These are phyloP conservation scores for Lunasporangiospora selenospora DNA, from an alignment of 192 early-diverging fungal species.

Conservation along the genomic window DNA sequence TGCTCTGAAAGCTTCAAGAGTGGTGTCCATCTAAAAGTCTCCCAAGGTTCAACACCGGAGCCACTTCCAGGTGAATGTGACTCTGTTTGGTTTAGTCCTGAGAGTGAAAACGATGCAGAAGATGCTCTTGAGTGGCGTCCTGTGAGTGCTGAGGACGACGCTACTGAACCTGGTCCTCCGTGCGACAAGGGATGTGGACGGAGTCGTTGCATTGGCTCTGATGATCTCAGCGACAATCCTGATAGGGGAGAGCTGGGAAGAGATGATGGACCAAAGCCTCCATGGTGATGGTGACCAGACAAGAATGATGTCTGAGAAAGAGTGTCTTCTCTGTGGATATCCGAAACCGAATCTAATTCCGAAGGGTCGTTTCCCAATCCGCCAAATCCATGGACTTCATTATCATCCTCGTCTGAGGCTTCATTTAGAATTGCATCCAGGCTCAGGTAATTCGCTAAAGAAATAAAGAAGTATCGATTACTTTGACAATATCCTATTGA, in stretches of 20 bases:
- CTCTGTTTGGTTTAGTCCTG: constrained; percentile 26
- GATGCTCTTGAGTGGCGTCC: constrained; percentile 46
- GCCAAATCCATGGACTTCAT: constrained; percentile 51
- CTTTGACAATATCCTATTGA: background rate
- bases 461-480: background rate
- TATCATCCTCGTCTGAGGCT: constrained; percentile 51
- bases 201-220: constrained; percentile 41
- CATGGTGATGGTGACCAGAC: constrained; percentile 21
- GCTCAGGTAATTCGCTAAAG: constrained; percentile 57
- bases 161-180: constrained; percentile 33
- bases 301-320: constrained; percentile 39
- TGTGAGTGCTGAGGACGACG: constrained; percentile 40
- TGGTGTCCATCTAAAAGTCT: constrained; percentile 66
- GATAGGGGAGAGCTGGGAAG: constrained; percentile 40
- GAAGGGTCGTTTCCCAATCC: constrained; percentile 36
- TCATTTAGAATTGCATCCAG: constrained; percentile 68
- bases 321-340: constrained; percentile 49
- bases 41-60: constrained; percentile 54
- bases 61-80: constrained; percentile 40
- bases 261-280: constrained; percentile 5
- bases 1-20: constrained; percentile 62
- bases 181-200: constrained; percentile 29
- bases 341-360: constrained; percentile 54
- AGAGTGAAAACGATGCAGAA: constrained; percentile 35
- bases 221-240: constrained; percentile 33